Base-by-base conservation (phyloP, 2,329 filamentous ascomycete species). In the Fusarium decemcellulare region DNA sequence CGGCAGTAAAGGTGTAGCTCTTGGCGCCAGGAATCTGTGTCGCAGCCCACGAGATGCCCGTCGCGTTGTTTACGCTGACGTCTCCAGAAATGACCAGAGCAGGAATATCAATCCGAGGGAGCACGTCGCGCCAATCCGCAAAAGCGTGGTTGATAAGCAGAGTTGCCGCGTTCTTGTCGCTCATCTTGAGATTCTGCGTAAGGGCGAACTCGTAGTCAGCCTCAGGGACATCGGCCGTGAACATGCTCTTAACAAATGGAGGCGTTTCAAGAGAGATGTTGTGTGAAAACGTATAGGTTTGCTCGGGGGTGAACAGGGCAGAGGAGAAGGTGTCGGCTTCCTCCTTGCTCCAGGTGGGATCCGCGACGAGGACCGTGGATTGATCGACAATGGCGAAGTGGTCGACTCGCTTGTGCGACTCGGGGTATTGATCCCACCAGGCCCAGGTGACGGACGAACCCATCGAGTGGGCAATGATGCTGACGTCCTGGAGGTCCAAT, bases 381-480 rank as follows among this genome's bases (percentile, higher is more conserved):
- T 80, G 72, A 59, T 80, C 78, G 54, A 75, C 72, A 23, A 79
- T 51, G 43, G 78, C 76, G 15, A 81, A 59, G 30, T 71, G 72
- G 15, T 40, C 16, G 39, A 79, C 47, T 14, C 74, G 70, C 16
- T 50, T 37, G 34, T 63, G 75, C 36, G 67, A 59, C 18, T 73
- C 66, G 8, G 73, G 54, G 55, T 74, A 79, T 34, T 76, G 53
- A 53, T 79, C 76, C 74, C 76, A 78, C 59, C 74, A 74, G 2
- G 77, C 76, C 77, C 77, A 80, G 3, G 71, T 61, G 4, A 80
- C 60, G 1, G 72, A 72, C n/a, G 68, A 72, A 11, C 79, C 79
- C 74, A 80, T 80, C 1, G 78, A 80, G 63, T 81, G 79, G 1
- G 73, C 78, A 51, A 80, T 65, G 11, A 81, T 64, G 60, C 72